Evolutionary conservation across 164 flowering plant species (phyloP).

Genomic region (Chimonanthus salicifolius): DNA sequence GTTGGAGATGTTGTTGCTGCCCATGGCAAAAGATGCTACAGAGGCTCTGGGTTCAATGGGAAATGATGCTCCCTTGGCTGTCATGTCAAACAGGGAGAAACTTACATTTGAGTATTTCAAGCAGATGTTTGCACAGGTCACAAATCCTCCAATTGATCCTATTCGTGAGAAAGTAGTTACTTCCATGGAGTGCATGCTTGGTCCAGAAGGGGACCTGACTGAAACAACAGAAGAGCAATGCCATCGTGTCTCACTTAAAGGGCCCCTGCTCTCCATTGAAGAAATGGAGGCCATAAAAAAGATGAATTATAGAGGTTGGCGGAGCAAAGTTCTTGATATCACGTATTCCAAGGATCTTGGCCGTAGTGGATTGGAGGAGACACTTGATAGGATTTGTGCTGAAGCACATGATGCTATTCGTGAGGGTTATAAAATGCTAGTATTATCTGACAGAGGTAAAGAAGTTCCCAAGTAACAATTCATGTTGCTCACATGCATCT

Average conservation of each 20-base stretch:
- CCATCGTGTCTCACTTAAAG: conserved; percentile 86
- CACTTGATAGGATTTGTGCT: conserved; percentile 77
- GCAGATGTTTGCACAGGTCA: conserved; percentile 99
- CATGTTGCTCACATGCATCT: too few relatives aligned
- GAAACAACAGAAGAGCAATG: conserved; percentile 96
- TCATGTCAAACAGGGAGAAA: conserved; percentile 93
- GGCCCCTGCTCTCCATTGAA: conserved; percentile 73
- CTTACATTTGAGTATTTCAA: conserved; percentile 95
- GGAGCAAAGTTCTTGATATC: conserved; percentile 86
- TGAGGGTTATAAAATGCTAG: conserved; percentile 79
- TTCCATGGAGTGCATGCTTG: conserved; percentile 98
- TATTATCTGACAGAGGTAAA: conserved; percentile 96
- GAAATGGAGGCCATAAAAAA: conserved; percentile 91
- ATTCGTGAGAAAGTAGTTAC: conserved; percentile 98
- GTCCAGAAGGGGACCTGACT: conserved; percentile 95
- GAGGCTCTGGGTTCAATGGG: conserved; percentile 99
- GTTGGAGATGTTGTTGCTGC: conserved; percentile 88
- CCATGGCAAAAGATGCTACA: conserved; percentile 96
- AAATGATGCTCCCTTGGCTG: conserved; percentile 97
- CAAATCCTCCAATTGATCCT: conserved; percentile 99
- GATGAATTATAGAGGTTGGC: conserved; percentile 92
- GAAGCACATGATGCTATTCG: conserved; percentile 84
- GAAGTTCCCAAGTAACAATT: neutral
- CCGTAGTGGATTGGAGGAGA: conserved; percentile 84
- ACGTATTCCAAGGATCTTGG: conserved; percentile 77